These are phyloP conservation scores for Pilasporangium apinafurcum DNA, from an alignment of 352 stramenopile species.

Conservation along the genomic window DNA sequence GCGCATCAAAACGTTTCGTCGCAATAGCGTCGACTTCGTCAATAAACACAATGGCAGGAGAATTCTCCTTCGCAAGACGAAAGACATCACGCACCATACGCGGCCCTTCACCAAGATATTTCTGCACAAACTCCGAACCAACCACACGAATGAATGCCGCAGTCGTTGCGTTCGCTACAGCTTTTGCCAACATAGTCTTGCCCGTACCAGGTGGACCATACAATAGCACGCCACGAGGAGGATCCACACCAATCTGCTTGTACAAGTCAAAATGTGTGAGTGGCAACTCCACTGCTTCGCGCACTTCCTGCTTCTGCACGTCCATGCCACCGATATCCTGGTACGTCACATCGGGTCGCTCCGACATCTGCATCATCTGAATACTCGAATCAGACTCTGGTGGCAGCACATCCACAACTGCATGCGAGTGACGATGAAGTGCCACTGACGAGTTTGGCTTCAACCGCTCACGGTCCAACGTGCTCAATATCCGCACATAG, in stretches of 20 bases:
- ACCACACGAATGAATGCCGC: constrained; percentile 98
- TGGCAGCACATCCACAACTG: constrained; percentile 98
- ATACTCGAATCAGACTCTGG: constrained; percentile 99
- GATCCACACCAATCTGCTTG: constrained; percentile 99
- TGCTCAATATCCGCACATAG: constrained; percentile 98
- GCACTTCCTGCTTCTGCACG: constrained; percentile 98
- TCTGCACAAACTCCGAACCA: constrained; percentile 99
- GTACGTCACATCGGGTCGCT: constrained; percentile 96
- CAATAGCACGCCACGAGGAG: constrained; percentile 96
- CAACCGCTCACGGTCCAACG: constrained; percentile 97
- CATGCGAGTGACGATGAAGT: constrained; percentile 97
- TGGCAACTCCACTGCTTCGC: constrained; percentile 99
- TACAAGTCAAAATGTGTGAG: constrained; percentile 99
- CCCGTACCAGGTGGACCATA: constrained; percentile 95
- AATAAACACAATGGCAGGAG: constrained; percentile 99
- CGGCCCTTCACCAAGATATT: constrained; percentile 98
- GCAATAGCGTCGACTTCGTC: constrained; percentile 99
- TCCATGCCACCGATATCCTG: constrained; percentile 99
- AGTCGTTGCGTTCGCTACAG: constrained; percentile 98
- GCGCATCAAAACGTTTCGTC: constrained; percentile 99
- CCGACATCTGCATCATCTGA: constrained; percentile 98
- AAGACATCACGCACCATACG: constrained; percentile 99
- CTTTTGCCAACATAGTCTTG: constrained; percentile 99
- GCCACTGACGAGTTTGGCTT: constrained; percentile 99
- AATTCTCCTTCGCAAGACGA: constrained; percentile 98